Conservation (phyloP, 768 basidiomycete species). For the Boletus reticuloceps region DNA sequence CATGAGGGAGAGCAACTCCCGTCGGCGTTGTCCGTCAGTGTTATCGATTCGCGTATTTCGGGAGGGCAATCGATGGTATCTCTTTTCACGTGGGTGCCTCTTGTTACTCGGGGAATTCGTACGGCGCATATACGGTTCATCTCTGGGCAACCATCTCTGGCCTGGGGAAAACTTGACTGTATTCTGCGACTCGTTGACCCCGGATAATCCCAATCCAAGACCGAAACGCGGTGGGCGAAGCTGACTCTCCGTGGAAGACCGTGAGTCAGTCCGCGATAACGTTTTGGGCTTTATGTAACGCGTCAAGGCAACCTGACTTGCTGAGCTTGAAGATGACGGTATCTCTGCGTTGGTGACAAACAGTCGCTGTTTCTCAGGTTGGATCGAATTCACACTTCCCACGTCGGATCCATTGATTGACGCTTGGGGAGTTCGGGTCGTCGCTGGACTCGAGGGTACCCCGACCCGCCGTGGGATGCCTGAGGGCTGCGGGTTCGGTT, state of each 20-base stretch:
- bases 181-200: slow-evolving; percentile 12
- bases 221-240: slow-evolving; percentile 27
- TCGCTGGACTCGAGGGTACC: slow-evolving; percentile 13
- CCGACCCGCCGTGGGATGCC: slow-evolving; percentile 27
- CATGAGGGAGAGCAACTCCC: slow-evolving; percentile 16
- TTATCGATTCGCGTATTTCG: slow-evolving; percentile 1
- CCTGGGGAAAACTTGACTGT: slow-evolving; percentile 3
- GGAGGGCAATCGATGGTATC: slow-evolving; percentile 10
- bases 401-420: slow-evolving; percentile 25
- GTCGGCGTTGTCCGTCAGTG: slow-evolving; percentile 15
- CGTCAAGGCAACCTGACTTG: slow-evolving; percentile 28
- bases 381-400: slow-evolving; percentile 29
- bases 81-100: slow-evolving; percentile 10
- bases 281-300: slow-evolving; percentile 16
- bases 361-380: slow-evolving; percentile 36
- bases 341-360: slow-evolving; percentile 46
- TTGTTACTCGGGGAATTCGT: slow-evolving; percentile 7
- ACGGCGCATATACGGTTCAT: slow-evolving; percentile 3
- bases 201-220: slow-evolving; percentile 27
- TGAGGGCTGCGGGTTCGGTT: slow-evolving; percentile 14
- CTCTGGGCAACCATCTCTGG: slow-evolving; percentile 12
- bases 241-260: slow-evolving; percentile 22
- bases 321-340: slow-evolving; percentile 37
- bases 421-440: slow-evolving; percentile 8
- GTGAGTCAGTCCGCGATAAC: slow-evolving; percentile 18